Conservation (phyloP, 257 asterid species). For the Plectranthus barbatus region DNA sequence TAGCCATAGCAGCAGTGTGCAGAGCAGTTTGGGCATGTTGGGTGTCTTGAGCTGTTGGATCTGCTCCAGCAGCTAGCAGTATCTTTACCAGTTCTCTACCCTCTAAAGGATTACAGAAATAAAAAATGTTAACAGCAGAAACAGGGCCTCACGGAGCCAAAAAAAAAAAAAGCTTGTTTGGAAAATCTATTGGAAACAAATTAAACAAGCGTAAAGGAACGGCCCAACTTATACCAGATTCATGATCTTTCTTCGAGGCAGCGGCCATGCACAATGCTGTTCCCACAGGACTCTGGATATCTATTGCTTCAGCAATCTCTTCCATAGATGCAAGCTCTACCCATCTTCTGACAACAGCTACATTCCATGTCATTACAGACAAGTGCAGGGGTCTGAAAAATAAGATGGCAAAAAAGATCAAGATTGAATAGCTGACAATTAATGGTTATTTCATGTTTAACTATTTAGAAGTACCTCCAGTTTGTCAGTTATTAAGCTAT, state of each 20-base stretch:
- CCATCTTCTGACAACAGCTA: conserved; percentile 86
- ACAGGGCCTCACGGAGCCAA: no score
- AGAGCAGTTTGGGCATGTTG: conserved; percentile 88
- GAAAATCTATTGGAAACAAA: conserved; percentile 9
- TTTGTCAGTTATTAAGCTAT: no score
- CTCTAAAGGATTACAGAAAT: conserved; percentile 35
- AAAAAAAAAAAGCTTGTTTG: background rate
- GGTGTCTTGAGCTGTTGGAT: conserved; percentile 78
- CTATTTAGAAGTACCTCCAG: no score
- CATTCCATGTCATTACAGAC: conserved; percentile 86
- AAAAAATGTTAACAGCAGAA: conserved; percentile 16
- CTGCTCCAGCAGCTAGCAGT: conserved; percentile 88
- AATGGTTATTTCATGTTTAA: no score
- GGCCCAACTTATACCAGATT: conserved; percentile 51
- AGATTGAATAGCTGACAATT: no score
- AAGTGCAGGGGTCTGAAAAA: conserved; percentile 87
- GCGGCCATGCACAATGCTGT: conserved; percentile 99
- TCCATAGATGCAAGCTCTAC: conserved; percentile 74
- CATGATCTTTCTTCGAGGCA: conserved; percentile 82
- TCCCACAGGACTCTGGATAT: conserved; percentile 82
- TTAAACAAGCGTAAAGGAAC: background rate
- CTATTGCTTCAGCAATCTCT: conserved; percentile 73
- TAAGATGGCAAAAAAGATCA: no score
- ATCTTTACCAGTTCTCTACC: conserved; percentile 83
- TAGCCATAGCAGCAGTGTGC: conserved; percentile 93